Conservation (phyloP, 2,329 filamentous ascomycete genomes). For the Sporothrix inflata region DNA sequence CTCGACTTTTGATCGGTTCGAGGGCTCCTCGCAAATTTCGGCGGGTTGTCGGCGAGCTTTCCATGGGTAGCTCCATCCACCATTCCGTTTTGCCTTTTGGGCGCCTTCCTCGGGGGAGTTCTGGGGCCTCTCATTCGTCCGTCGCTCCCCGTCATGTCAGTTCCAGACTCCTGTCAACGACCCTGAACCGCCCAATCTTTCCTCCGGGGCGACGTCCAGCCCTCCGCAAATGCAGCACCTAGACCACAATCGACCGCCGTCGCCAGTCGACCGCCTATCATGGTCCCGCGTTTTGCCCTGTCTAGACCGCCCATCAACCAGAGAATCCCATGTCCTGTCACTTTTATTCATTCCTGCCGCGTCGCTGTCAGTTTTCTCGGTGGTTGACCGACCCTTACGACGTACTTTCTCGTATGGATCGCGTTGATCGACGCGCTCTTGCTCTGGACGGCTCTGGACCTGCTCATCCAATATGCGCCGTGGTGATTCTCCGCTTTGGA, state of each 20-base stretch:
- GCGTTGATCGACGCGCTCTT: neutral
- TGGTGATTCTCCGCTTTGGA: neutral
- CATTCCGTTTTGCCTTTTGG: neutral
- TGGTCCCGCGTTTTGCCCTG: neutral
- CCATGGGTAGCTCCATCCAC: neutral
- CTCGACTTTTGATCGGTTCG: neutral
- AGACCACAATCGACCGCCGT: neutral
- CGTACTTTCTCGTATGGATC: neutral
- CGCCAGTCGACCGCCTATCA: neutral
- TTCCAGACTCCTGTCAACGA: neutral
- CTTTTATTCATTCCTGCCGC: neutral
- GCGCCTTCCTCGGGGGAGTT: neutral
- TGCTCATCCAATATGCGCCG: neutral
- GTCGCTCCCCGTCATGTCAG: neutral
- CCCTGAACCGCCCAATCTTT: neutral
- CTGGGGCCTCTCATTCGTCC: neutral
- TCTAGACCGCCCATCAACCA: constrained; percentile 1
- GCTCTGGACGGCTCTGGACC: neutral
- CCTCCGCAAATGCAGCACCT: neutral
- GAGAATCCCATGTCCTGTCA: neutral
- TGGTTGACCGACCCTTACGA: neutral
- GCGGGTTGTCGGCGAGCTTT: neutral
- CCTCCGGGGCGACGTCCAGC: neutral
- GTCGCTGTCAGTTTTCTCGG: no score
- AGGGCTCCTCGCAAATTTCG: neutral